Evolutionary conservation across 2,329 filamentous ascomycete genomes (phyloP).

Genomic region (Daldinia sp.): DNA sequence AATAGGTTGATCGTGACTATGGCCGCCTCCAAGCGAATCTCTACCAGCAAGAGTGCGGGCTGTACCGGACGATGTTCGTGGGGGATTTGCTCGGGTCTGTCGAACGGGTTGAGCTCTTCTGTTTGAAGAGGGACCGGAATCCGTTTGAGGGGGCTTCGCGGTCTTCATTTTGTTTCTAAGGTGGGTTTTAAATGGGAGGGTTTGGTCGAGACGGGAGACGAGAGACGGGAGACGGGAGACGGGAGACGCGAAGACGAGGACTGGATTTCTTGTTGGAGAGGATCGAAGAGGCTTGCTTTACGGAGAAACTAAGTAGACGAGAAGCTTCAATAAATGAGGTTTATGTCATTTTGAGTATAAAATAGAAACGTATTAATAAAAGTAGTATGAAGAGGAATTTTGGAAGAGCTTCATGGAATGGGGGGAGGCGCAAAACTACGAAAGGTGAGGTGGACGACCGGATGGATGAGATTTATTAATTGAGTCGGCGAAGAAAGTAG

Average conservation of each 20-base stretch:
- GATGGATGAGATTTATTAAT: slow-evolving; percentile 34
- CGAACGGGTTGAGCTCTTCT: slow-evolving; percentile 70
- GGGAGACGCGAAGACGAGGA: slow-evolving; percentile 28
- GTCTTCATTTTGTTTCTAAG: slow-evolving; percentile 59
- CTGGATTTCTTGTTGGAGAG: slow-evolving; percentile 26
- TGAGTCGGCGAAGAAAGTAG: slow-evolving; percentile 26
- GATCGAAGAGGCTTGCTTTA: slow-evolving; percentile 15
- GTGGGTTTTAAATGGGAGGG: slow-evolving; percentile 12
- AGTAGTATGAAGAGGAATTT: slow-evolving; percentile 30
- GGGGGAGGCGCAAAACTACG: slow-evolving; percentile 39
- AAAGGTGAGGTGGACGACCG: slow-evolving; percentile 14
- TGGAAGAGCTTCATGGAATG: slow-evolving; percentile 31
- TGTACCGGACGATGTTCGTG: slow-evolving; percentile 60
- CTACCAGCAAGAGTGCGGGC: slow-evolving; percentile 54
- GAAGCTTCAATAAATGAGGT: slow-evolving; percentile 40
- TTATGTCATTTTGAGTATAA: slow-evolving; percentile 45
- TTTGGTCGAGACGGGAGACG: slow-evolving; percentile 18
- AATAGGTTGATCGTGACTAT: slow-evolving; percentile 65
- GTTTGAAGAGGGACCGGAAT: slow-evolving; percentile 54
- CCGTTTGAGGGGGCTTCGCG: slow-evolving; percentile 55
- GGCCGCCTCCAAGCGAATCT: slow-evolving; percentile 56
- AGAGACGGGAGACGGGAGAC: slow-evolving; percentile 34
- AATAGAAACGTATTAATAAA: slow-evolving; percentile 30
- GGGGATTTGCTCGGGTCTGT: slow-evolving; percentile 71
- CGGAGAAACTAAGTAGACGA: slow-evolving; percentile 34